Evolutionary conservation across 1,139 yeast species (phyloP), one percentile per base, ranked within the genome.

Genomic region (Suhomyces kunorum): DNA sequence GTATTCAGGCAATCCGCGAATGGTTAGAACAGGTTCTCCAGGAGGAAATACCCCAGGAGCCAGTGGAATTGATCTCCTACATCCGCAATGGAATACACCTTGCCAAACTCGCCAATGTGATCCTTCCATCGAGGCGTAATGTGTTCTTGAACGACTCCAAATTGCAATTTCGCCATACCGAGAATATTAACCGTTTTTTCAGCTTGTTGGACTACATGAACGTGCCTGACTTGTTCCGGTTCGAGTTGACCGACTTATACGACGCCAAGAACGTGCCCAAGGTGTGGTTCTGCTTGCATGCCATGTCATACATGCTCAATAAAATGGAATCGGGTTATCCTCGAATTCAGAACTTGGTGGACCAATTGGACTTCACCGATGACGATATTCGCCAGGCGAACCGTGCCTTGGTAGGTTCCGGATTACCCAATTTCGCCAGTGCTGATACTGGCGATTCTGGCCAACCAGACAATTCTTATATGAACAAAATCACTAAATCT

Each of bases 181-280:
- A 94, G 58, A 92, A 92, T 56, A 92, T 92, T 55, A 88, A 89
- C 56, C 74, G 83, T 19, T 92, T 92, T 61, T 84, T 92, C 59
- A 74, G 79, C 19, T 77, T 92, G 43, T 68, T 88, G 28, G 85
- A 80, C 40, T 78, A 71, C 47, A 74, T 88, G 48, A 81, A 80
- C 24, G 81, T 92, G 50, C 98, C 98, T 0, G 94, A 82, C 50
- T 71, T 89, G 39, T 92, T 90, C 58, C 74, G 88, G 34, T 92
- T 92, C 58, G 98, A 90, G 58, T 74, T 90, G 43, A 89, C 96
- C 2, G 99, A 92, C 63, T 71, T 92, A 31, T 94, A 89, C 62
- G 98, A 92, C 58, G 86, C 87, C 54, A 90, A 89, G 54, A 87
- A 92, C 55, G 78, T 90, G 16, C 98, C 98, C 15, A 90, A 88